Evolutionary conservation across 2,329 filamentous ascomycete genomes (phyloP), one percentile per base, ranked within the genome.

Genomic region (Fusarium brevicatenulatum): DNA sequence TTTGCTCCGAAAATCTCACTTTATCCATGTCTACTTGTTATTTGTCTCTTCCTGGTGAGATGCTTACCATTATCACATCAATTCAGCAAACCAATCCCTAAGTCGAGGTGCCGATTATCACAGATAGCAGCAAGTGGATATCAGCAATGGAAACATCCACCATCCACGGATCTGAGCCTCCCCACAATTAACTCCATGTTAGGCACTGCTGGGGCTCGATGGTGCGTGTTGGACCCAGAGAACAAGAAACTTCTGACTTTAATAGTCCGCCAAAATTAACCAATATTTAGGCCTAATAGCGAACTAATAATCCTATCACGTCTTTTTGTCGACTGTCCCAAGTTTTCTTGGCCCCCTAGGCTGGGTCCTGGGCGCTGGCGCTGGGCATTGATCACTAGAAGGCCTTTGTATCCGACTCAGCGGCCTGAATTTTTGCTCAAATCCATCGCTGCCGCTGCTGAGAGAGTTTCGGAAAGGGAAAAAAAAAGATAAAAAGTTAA

Each of bases 301-400:
- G 9, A 23, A 52, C 11, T 52, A 25, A 12, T 34, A 19, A 23
- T 3, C 8, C 30, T 25, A 34, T 19, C n/a, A 19, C n/a, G 6
- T 34, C 30, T 52, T 52, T 52, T 34, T 34, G 47, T 25, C 47
- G 19, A 19, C 7, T 52, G 2, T 23, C 32, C n/a, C 30, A 34
- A 23, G n/a, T 23, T 49, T n/a, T 49, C n/a, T 34, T 52, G n/a
- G 16, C n/a, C 30, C 47, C 30, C 8, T 19, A 23, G 47, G n/a
- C 47, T 36, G n/a, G n/a, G 21, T 23, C 37, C 28, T 32, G 28
- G 28, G 28, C 21, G 15, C 28, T 49, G 53, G 39, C 28, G 28
- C 39, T 70, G 55, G 73, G 74, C 75, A 76, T 76, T 77, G 75
- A 68, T 74, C 75, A 73, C 71, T 42, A 47, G 65, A 57, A 63